Evolutionary conservation across 192 early-diverging fungal genomes (phyloP), one percentile per base, ranked within the genome.

Genomic region (Linderina pennispora): DNA sequence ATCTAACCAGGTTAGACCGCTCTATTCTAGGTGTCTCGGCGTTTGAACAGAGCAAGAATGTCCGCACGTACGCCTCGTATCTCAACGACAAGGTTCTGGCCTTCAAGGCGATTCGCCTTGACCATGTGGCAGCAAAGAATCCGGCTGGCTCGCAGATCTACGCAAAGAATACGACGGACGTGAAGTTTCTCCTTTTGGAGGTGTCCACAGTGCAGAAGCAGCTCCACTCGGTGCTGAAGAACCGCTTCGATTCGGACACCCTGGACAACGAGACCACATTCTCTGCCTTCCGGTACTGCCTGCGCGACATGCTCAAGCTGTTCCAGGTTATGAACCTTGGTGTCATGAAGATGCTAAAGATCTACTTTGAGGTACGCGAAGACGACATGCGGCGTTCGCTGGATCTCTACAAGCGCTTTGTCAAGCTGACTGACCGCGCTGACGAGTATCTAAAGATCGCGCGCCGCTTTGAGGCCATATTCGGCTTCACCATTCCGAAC

Each of bases 261-360:
- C 45, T 77, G 11, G 65, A 77, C 41, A 77, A 77, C 46, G 75
- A 77, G 26, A 61, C 66, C 0, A 74, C 75, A 0, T 73, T 77
- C 23, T 62, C 65, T 3, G 69, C 69, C 1, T 74, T 77, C 36
- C 62, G 70, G 26, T 62, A 69, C 41, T 55, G 72, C 19, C 40
- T 77, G 43, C 64, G 70, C 8, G 75, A 77, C 45, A 55, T 72
- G 57, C 57, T 77, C n/a, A 73, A 68, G 43, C 58, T 77, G 28
- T 77, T 74, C 58, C 75, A 77, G 40, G 64, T 73, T n/a, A 69
- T 74, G 70, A 77, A 77, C 36, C 55, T 54, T 36, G 75, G 75
- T 43, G 70, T 77, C 32, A 77, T 77, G 54, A 77, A 74, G 44
- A 74, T 77, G 65, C 75, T 77, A 53, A 73, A 72, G 49, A 59